Conservation (phyloP, 2,329 filamentous ascomycete genomes). For the Leptosphaerulina australis region DNA sequence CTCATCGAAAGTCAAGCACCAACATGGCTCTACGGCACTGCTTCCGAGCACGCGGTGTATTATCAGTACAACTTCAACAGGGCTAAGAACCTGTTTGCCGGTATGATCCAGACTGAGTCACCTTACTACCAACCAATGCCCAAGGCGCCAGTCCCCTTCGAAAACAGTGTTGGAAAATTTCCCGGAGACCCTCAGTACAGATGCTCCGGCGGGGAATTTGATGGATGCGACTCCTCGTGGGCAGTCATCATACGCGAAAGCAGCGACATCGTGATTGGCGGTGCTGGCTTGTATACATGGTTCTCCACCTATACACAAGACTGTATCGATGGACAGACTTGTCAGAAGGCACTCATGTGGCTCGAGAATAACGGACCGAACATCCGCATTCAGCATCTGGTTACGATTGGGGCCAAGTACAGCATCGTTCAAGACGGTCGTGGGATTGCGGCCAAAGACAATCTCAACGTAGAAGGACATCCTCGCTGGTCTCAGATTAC, state of each 20-base stretch:
- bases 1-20: constrained; percentile 65
- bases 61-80: constrained; percentile 82
- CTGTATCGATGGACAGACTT: neutral
- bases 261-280: neutral
- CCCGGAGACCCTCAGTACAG: neutral
- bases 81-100: constrained; percentile 78
- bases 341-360: neutral
- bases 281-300: constrained; percentile 3
- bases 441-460: too few species aligned
- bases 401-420: too few species aligned
- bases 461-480: too few species aligned
- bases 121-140: constrained; percentile 56
- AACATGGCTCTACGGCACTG: constrained; percentile 66
- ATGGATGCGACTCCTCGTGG: constrained; percentile 3
- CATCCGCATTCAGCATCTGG: too few species aligned
- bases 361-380: too few species aligned
- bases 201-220: neutral
- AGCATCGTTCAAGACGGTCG: too few species aligned
- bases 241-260: neutral
- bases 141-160: neutral
- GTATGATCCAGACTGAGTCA: constrained; percentile 83
- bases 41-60: constrained; percentile 61
- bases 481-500: too few species aligned
- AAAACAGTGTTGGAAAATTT: neutral
- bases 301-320: neutral